Evolutionary conservation across 2,329 filamentous ascomycete genomes (phyloP).

Genomic region (Dactylellina parvicollis): DNA sequence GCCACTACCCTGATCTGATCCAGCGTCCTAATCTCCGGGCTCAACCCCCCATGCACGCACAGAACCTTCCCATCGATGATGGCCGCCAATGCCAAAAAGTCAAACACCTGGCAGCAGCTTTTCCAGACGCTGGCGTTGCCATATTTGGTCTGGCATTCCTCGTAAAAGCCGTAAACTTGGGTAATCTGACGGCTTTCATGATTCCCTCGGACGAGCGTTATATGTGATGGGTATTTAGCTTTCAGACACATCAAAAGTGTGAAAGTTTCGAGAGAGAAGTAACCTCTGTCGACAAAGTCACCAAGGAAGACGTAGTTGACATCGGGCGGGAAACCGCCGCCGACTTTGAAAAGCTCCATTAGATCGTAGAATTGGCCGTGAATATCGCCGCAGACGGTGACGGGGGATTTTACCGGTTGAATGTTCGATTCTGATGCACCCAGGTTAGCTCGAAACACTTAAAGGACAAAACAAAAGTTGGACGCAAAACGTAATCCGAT

Average conservation of each 20-base stretch:
- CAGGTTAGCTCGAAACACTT: not conserved
- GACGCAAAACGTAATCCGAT: not conserved
- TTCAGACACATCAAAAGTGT: constrained; percentile 78
- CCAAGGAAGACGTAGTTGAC: constrained; percentile 78
- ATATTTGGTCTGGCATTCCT: constrained; percentile 80
- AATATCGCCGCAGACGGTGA: constrained; percentile 97
- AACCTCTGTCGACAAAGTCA: constrained; percentile 78
- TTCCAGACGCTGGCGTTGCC: constrained; percentile 82
- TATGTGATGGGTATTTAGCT: constrained; percentile 77
- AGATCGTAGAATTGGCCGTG: constrained; percentile 99
- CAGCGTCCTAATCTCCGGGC: constrained; percentile 77
- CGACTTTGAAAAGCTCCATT: constrained; percentile 93
- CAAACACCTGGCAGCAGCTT: constrained; percentile 80
- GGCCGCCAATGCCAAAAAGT: constrained; percentile 78
- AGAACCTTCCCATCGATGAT: constrained; percentile 79
- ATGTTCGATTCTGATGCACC: constrained; percentile 96
- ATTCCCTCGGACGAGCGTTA: constrained; percentile 78
- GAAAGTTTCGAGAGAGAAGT: constrained; percentile 78
- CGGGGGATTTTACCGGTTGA: constrained; percentile 94
- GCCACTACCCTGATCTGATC: constrained; percentile 80
- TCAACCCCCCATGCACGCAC: constrained; percentile 77
- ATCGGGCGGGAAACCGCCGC: constrained; percentile 88
- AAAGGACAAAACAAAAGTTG: too few relatives aligned
- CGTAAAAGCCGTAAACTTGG: constrained; percentile 81
- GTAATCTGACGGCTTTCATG: constrained; percentile 82